Evolutionary conservation across 169 alveolate species (phyloP).

Genomic region (Plasmodium billcollinsi): DNA sequence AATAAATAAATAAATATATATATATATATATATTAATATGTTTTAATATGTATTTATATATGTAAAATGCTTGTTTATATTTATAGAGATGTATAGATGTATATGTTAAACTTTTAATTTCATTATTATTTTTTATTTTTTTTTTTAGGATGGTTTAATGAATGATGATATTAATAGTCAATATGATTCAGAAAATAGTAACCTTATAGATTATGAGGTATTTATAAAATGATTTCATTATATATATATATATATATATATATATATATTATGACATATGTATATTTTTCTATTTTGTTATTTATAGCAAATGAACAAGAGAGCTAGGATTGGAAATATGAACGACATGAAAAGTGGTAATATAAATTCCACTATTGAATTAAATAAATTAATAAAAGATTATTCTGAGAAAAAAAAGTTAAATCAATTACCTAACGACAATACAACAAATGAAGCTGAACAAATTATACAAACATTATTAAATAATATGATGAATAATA

Average conservation of each 20-base stretch:
- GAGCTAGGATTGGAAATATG: conserved; percentile 27
- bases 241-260: conserved; percentile 7
- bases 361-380: conserved; percentile 8
- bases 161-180: conserved; percentile 19
- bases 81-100: neutral
- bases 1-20: neutral
- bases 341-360: conserved; percentile 20
- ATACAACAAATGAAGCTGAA: conserved; percentile 40
- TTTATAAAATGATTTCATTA: neutral
- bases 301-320: conserved; percentile 39
- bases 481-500: conserved; percentile 20
- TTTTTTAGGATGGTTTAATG: conserved; percentile 16
- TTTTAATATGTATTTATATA: no score
- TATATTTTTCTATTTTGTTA: conserved; percentile 4
- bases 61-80: neutral
- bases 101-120: neutral
- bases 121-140: neutral
- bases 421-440: conserved; percentile 2
- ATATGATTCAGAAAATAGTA: conserved; percentile 31
- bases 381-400: conserved; percentile 32
- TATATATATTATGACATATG: neutral
- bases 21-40: neutral
- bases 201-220: conserved; percentile 44
- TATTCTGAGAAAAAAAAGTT: conserved; percentile 22
- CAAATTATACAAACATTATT: conserved; percentile 20